These are phyloP conservation scores for Monosporascus sp. DNA, from an alignment of 2,329 filamentous ascomycete genomes.

Conservation along the genomic window DNA sequence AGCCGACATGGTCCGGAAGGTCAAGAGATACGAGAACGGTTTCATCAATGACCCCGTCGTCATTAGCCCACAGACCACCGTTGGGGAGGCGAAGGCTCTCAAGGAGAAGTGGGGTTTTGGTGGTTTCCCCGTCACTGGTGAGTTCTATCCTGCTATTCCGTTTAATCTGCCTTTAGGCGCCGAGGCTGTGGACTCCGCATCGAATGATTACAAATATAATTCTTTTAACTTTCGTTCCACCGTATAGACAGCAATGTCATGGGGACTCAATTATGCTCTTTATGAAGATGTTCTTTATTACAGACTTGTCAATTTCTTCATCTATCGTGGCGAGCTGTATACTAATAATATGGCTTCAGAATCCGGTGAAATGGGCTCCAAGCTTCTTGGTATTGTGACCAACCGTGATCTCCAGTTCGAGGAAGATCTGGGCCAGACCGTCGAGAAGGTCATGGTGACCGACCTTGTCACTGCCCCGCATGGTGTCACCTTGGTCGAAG, in stretches of 20 bases:
- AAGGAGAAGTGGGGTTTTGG: constrained; percentile 99
- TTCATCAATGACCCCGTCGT: constrained; percentile 97
- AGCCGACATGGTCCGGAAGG: constrained; percentile 98
- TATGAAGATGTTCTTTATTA: constrained; percentile 32
- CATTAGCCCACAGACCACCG: constrained; percentile 79
- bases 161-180: constrained; percentile 3
- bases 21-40: constrained; percentile 98
- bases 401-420: constrained; percentile 98
- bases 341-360: constrained; percentile 54
- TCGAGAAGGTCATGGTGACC: constrained; percentile 91
- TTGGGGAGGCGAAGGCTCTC: constrained; percentile 82
- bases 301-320: constrained; percentile 3
- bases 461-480: constrained; percentile 83
- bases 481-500: constrained; percentile 79
- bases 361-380: constrained; percentile 86
- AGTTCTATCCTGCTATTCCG: constrained; percentile 32
- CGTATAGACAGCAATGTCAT: constrained; percentile 85
- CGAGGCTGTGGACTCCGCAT: constrained; percentile 20
- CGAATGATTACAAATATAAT: constrained; percentile 75
- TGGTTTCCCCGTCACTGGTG: constrained; percentile 97
- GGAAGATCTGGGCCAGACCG: constrained; percentile 62
- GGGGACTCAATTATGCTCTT: constrained; percentile 62
- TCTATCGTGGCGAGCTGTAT: constrained; percentile 8
- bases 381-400: constrained; percentile 94
- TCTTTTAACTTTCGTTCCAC: constrained; percentile 99